Percentiles rank a stretch among this genome's conserved stretches.
Evolutionary conservation across 2,329 filamentous ascomycete genomes (phyloP).

Genomic region (Lasiodiplodia sp.): DNA sequence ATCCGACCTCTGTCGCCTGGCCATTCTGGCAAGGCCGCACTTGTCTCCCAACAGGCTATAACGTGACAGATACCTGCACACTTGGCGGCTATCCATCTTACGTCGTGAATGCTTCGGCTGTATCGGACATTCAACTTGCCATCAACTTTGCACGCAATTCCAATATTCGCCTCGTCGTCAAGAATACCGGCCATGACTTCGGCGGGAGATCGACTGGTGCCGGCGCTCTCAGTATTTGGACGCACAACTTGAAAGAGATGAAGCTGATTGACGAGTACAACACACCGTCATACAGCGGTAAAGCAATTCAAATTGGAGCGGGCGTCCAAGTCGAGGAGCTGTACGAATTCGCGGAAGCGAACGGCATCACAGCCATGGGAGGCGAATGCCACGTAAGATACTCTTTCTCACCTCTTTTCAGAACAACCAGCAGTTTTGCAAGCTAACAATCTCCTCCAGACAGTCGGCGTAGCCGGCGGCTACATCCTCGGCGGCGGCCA

Average conservation of each 20-base stretch:
- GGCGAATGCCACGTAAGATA: slow-evolving; percentile 38
- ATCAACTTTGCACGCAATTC: slow-evolving; percentile 41
- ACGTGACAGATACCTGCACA: slow-evolving; percentile 34
- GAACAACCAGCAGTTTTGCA: too few relatives aligned
- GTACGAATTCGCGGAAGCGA: slow-evolving; percentile 35
- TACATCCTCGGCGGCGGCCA: slow-evolving; percentile 44
- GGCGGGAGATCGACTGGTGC: slow-evolving; percentile 46
- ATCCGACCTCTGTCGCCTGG: slow-evolving; percentile 9
- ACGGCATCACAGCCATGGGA: slow-evolving; percentile 37
- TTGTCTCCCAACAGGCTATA: slow-evolving; percentile 31
- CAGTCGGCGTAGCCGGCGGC: slow-evolving; percentile 44
- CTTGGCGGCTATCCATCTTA: neutral
- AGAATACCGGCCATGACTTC: slow-evolving; percentile 48
- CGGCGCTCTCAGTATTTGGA: slow-evolving; percentile 45
- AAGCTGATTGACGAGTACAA: slow-evolving; percentile 42
- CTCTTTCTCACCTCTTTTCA: too few relatives aligned
- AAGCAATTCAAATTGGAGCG: slow-evolving; percentile 41
- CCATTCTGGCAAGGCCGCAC: slow-evolving; percentile 46
- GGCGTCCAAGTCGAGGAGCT: slow-evolving; percentile 44
- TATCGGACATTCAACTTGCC: slow-evolving; percentile 34
- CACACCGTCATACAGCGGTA: slow-evolving; percentile 37
- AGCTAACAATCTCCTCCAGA: slow-evolving; percentile 25
- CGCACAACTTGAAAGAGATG: slow-evolving; percentile 46
- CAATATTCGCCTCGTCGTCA: slow-evolving; percentile 44
- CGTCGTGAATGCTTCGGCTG: slow-evolving; percentile 32